Evolutionary conservation across 495 filamentous ascomycete species (phyloP).

Genomic region (Ramalina intermedia): DNA sequence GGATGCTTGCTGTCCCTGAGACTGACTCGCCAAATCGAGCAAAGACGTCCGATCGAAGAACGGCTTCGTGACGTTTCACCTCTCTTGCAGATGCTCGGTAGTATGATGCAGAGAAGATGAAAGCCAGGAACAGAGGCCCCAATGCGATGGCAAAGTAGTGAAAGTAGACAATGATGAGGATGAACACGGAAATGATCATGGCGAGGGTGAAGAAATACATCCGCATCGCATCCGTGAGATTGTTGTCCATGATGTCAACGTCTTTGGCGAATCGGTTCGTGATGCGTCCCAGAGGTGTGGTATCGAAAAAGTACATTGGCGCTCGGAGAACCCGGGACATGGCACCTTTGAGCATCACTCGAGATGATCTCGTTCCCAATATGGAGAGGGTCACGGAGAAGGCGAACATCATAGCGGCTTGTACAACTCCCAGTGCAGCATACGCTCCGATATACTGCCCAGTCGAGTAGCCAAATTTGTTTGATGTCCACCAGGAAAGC

Average conservation of each 20-base stretch:
- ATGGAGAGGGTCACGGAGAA: constrained; percentile 56
- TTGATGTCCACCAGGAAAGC: constrained; percentile 82
- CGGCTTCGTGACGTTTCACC: constrained; percentile 84
- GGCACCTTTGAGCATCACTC: constrained; percentile 69
- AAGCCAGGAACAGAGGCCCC: constrained; percentile 63
- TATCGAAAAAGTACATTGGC: constrained; percentile 96
- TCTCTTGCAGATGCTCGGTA: constrained; percentile 84
- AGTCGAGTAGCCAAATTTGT: constrained; percentile 50
- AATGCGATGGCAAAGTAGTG: constrained; percentile 87
- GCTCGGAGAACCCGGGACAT: constrained; percentile 70
- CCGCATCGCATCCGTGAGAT: constrained; percentile 73
- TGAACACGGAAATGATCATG: constrained; percentile 66
- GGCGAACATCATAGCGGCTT: constrained; percentile 67
- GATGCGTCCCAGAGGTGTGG: constrained; percentile 89
- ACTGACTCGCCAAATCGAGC: constrained; percentile 86
- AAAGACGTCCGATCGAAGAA: constrained; percentile 75
- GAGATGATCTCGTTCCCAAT: constrained; percentile 65
- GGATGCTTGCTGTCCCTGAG: constrained; percentile 67
- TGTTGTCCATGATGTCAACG: constrained; percentile 92
- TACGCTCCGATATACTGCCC: constrained; percentile 80
- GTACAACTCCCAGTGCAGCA: constrained; percentile 54
- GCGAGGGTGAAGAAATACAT: constrained; percentile 82
- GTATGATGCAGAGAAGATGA: constrained; percentile 72
- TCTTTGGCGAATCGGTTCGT: constrained; percentile 95
- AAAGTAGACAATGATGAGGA: constrained; percentile 83